phyloP scores from a whole-genome alignment of 148 eudicot genomes.

The Camellia japonica region DNA sequence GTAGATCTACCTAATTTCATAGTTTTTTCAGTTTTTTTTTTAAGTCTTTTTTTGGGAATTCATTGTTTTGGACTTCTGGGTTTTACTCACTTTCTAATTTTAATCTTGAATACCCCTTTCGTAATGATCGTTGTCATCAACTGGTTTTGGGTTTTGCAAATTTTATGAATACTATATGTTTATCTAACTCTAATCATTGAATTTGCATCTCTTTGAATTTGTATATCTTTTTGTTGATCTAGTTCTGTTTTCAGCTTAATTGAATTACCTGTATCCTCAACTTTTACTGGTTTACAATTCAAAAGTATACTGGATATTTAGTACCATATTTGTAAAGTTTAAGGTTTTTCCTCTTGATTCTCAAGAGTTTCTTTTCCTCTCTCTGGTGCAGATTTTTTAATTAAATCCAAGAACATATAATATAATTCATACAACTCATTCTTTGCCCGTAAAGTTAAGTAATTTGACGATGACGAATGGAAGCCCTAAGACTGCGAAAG shows the following conservation, averaged over 20 bases:
- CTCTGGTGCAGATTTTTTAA: constrained; percentile 12
- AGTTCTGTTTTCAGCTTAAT: background rate
- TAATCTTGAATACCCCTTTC: background rate
- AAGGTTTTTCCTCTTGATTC: background rate
- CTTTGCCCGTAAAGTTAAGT: background rate
- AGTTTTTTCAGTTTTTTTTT: background rate
- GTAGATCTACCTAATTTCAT: constrained; percentile 5
- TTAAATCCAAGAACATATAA: background rate
- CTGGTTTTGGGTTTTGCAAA: background rate
- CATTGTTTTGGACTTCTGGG: background rate
- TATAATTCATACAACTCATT: background rate
- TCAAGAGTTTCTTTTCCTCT: background rate
- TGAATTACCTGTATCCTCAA: background rate
- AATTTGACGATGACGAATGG: constrained; percentile 37
- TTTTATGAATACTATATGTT: background rate
- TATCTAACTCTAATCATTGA: too few relatives aligned
- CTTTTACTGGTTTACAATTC: background rate
- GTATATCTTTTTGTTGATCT: background rate
- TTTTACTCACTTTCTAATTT: background rate
- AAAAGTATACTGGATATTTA: background rate
- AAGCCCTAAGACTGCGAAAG: constrained; percentile 24
- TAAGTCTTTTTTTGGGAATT: too few relatives aligned
- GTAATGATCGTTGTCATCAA: background rate
- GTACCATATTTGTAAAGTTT: background rate
- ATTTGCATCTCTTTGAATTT: background rate